Evolutionary conservation across 2,329 filamentous ascomycete species (phyloP), one percentile per base, ranked within the genome.

Genomic region (Diaporthe sp.): DNA sequence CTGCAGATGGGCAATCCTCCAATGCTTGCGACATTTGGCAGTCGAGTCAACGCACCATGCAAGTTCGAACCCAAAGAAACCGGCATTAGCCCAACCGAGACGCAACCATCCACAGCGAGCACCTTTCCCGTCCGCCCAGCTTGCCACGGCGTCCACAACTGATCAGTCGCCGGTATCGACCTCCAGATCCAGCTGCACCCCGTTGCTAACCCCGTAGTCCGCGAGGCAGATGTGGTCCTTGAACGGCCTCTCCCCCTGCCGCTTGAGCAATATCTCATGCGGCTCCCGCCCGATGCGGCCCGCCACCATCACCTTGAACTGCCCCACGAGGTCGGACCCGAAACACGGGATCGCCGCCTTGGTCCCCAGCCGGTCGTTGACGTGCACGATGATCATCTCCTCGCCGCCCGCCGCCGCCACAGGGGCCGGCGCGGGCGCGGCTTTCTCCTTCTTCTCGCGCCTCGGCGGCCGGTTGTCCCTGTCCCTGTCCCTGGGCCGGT

Each of bases 361-460:
- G n/a, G 96, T 98, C 17, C 96, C 96, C 49, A 98, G 87, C n/a
- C 96, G 91, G 84, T 98, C 96, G 83, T 98, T 98, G 82, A 98
- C 92, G 81, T 96, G 92, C 25, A 98, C 96, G 71, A 98, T 91
- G 79, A 98, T 98, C 94, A 98, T 97, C 74, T 95, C 93, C 82
- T 97, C 94, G 8, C 77, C 42, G 79, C 55, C 81, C 44, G 76
- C 75, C 78, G 53, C 76, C 77, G 76, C 77, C 77, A 74, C 79
- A 78, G 76, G 76, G 4, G 60, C 39, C 2, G 61, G 61, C 78
- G 34, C 78, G 78, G 58, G 82, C 83, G 77, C 81, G 80, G 71
- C 80, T 84, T 79, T 82, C 80, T 81, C 81, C 61, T 55, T 71
- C 62, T 73, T 77, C 42, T 78, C 81, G 84, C 72, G 83, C 82